Evolutionary conservation across 352 stramenopile species (phyloP), one percentile per base, ranked within the genome.

Genomic region (Phytophthora boehmeriae): DNA sequence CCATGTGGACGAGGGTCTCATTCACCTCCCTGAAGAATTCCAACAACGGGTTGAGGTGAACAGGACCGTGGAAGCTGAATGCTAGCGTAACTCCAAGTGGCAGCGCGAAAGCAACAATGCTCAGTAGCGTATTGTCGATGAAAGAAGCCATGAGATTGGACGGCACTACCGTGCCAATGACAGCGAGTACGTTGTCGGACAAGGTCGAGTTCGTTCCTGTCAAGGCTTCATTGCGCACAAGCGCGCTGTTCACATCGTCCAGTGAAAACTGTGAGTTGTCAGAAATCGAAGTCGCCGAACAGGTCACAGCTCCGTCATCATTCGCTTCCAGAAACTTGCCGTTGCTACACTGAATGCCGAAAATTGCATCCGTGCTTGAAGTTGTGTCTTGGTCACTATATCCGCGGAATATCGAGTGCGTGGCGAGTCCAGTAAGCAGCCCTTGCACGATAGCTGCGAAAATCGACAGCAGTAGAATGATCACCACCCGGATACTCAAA

Each of bases 11-110:
- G 30, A 95, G 79, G 48, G 82, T 86, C 61, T 89, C 79, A 58
- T 95, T 92, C 20, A 93, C 66, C 28, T 95, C 80, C 13, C 83
- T 70, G 14, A 93, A 76, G 63, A 95, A 90, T 50, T 93, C 80
- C 17, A 95, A 68, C 20, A 95, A 51, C 45, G 83, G 81, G 76
- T 93, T 91, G 50, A 92, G 73, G 22, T 85, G 73, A 16, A 87
- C 68, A 8, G 78, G 83, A 0, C 81, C 83, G 59, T 89, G 75
- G 66, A 92, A 91, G 57, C 82, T 91, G 54, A 74, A 78, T 22
- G 81, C 77, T 48, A 93, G 61, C 19, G 71, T 83, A 19, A 86
- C 72, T 44, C 84, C 86, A 43, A 84, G 68, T 8, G 83, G 77
- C 30, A 92, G 66, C 20, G 84, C 82, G 52, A 93, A 90, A 2